phyloP scores from a whole-genome alignment of 805 yeast genomes.

The Wickerhamiella australiensis region DNA sequence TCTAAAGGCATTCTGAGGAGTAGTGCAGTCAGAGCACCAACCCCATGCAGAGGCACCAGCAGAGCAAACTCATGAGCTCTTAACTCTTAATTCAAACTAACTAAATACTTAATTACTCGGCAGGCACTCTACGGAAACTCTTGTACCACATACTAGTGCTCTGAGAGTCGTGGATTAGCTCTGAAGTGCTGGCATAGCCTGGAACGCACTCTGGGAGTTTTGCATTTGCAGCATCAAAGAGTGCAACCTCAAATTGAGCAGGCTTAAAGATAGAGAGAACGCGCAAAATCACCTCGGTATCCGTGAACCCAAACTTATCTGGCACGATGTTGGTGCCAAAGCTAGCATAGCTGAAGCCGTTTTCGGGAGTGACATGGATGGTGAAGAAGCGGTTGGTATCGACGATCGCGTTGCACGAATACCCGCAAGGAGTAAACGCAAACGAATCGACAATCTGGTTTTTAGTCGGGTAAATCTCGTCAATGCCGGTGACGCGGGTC shows the following conservation, averaged over 20 bases:
- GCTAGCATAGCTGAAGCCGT: constrained; percentile 90
- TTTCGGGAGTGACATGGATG: constrained; percentile 86
- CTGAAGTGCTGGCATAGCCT: constrained; percentile 18
- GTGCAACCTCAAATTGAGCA: constrained; percentile 51
- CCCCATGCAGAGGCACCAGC: no score
- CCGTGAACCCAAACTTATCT: constrained; percentile 30
- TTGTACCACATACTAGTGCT: constrained; percentile 11
- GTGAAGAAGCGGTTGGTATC: constrained; percentile 59
- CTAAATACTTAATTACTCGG: background rate
- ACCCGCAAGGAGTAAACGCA: constrained; percentile 90
- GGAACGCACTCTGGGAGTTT: constrained; percentile 9
- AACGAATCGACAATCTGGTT: constrained; percentile 58
- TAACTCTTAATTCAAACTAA: background rate
- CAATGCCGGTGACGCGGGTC: constrained; percentile 50
- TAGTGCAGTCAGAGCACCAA: no score
- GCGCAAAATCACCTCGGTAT: constrained; percentile 44
- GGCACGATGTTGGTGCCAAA: constrained; percentile 79
- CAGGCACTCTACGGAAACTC: constrained; percentile 7
- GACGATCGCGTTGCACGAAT: constrained; percentile 72
- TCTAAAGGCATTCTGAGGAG: no score
- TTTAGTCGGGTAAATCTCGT: constrained; percentile 39
- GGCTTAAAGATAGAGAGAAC: constrained; percentile 63
- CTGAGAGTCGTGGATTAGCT: constrained; percentile 17
- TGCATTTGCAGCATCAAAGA: constrained; percentile 24
- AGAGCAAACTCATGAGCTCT: no score